Percentiles rank a stretch among this genome's conserved stretches.
Conservation (phyloP, 23 red algal species). For the Agarophyton chilense region DNA sequence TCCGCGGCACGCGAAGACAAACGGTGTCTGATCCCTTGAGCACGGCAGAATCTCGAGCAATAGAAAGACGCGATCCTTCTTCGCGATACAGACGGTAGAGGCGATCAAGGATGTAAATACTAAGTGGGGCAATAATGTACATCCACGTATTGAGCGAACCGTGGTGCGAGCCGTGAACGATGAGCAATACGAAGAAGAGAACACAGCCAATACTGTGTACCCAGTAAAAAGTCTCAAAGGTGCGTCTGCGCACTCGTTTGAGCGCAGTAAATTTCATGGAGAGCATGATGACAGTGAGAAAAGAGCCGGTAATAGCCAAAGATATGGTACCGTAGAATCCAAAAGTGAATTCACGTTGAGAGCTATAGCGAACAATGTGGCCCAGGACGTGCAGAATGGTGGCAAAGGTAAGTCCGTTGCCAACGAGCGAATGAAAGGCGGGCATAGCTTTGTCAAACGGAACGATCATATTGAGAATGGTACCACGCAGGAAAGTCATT, state of each 20-base stretch:
- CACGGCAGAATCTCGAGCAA: conserved; percentile 19
- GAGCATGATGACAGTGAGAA: conserved; percentile 51
- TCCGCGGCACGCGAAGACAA: conserved; percentile 65
- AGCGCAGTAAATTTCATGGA: conserved; percentile 53
- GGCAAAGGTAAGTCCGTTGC: conserved; percentile 41
- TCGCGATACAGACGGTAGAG: conserved; percentile 41
- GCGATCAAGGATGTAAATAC: conserved; percentile 71
- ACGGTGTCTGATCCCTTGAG: conserved; percentile 59
- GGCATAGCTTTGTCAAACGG: conserved; percentile 88
- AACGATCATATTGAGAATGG: conserved; percentile 76
- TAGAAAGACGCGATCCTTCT: conserved; percentile 36
- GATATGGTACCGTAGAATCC: conserved; percentile 46
- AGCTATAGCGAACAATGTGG: conserved; percentile 57
- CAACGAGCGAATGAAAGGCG: conserved; percentile 79
- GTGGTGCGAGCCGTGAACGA: conserved; percentile 76
- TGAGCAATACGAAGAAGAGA: conserved; percentile 61
- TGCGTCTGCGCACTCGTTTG: conserved; percentile 11
- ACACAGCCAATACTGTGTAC: conserved; percentile 68
- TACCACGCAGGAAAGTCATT: conserved; percentile 68
- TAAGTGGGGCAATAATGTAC: conserved; percentile 66
- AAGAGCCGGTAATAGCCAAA: conserved; percentile 46
- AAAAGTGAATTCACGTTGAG: not conserved
- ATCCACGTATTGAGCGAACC: conserved; percentile 51
- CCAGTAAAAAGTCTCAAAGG: conserved; percentile 81
- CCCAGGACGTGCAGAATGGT: conserved; percentile 52